Evolutionary conservation across 805 yeast genomes (phyloP).

Genomic region (Torulaspora quercuum): DNA sequence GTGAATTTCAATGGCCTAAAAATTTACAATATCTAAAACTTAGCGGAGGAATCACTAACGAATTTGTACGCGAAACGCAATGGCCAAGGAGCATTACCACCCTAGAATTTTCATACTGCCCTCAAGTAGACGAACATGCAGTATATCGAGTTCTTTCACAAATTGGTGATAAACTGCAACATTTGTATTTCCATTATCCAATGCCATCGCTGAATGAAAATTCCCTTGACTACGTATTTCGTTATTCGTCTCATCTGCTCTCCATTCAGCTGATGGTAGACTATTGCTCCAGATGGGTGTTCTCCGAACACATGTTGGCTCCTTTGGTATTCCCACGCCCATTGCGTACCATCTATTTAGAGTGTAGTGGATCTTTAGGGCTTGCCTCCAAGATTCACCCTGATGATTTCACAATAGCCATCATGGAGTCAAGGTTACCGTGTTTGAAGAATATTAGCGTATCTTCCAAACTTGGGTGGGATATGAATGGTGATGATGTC

Average conservation of each 20-base stretch:
- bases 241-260: slow-evolving; percentile 69
- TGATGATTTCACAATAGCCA: slow-evolving; percentile 80
- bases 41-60: slow-evolving; percentile 87
- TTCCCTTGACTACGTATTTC: slow-evolving; percentile 69
- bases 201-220: slow-evolving; percentile 73
- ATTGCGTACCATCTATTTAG: slow-evolving; percentile 61
- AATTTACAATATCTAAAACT: slow-evolving; percentile 66
- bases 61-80: slow-evolving; percentile 62
- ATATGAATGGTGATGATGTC: slow-evolving; percentile 57
- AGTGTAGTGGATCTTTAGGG: slow-evolving; percentile 84
- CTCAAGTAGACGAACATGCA: slow-evolving; percentile 63
- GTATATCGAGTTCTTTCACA: slow-evolving; percentile 57
- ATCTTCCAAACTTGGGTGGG: slow-evolving; percentile 85
- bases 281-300: slow-evolving; percentile 54
- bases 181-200: slow-evolving; percentile 74
- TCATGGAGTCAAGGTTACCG: slow-evolving; percentile 75
- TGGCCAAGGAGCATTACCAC: slow-evolving; percentile 71
- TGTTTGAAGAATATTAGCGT: slow-evolving; percentile 58
- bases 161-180: slow-evolving; percentile 62
- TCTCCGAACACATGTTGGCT: slow-evolving; percentile 45
- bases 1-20: slow-evolving; percentile 66
- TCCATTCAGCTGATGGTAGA: slow-evolving; percentile 73
- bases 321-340: slow-evolving; percentile 33
- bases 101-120: slow-evolving; percentile 85
- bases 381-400: slow-evolving; percentile 81